Base-by-base conservation (phyloP, 176 grass and related monocot genomes). In the Tillandsia fasciculata region DNA sequence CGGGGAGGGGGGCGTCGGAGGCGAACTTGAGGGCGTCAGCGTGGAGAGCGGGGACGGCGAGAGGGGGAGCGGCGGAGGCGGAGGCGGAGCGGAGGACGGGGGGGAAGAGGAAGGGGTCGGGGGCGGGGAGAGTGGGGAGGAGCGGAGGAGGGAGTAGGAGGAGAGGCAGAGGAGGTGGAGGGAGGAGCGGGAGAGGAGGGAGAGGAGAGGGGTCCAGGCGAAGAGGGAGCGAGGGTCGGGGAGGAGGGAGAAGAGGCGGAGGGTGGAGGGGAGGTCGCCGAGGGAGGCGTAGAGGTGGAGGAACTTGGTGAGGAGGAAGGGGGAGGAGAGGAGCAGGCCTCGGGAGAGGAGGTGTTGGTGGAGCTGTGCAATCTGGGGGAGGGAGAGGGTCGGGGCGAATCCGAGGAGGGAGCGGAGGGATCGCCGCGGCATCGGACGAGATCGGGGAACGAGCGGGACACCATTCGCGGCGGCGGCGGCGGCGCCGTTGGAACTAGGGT, bases 1-100 rank as follows among this genome's bases (percentile, higher is more conserved):
- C 87, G 26, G 73, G 77, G 59, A 90, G 53, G n/a, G 79, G 72
- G 76, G 64, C 68, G 63, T 82, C 63, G 12, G 69, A 24, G 33
- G 77, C 84, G 66, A 90, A 81, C 70, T 96, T 96, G 67, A 85
- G 56, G 26, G 79, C 79, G 2, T 76, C 77, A 10, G 87, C 79
- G 72, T 96, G 87, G 70, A 87, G 77, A 9, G 75, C 28, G 15
- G 54, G 20, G 75, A 74, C 15, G 70, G 42, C 33, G 23, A 3
- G 48, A 49, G 11, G 10, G 52, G 49, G 1, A 13, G 64, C 11
- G 29, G 53, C 33, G 28, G 20, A 9, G 42, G 13, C 9, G 12
- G 78, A 15, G 61, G 58, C 64, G 54, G 74, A 79, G 29, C 51
- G 20, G 23, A 83, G 70, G 49, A 81, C 26, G 27, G 50, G 72